Percentiles rank a stretch among this genome's conserved stretches.
Conservation (phyloP, 78 protist species). For the Guillardia theta region DNA sequence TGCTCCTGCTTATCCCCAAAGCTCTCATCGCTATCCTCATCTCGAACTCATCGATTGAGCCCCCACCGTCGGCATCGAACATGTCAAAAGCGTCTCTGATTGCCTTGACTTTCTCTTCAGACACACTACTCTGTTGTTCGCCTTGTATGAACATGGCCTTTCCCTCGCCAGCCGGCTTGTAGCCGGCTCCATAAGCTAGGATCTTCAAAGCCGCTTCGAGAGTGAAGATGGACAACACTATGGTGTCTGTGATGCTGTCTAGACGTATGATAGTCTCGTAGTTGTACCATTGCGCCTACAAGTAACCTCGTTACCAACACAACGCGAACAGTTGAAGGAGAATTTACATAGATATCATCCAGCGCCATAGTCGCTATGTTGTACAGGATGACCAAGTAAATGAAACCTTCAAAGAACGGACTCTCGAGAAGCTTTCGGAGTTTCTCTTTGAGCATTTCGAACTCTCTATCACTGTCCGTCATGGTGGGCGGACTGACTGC, state of each 20-base stretch:
- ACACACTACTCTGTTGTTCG: not conserved
- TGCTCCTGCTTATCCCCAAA: conserved; percentile 40
- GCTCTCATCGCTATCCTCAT: conserved; percentile 44
- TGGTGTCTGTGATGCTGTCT: not conserved
- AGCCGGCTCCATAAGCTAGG: not conserved
- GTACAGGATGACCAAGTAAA: not conserved
- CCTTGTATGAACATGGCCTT: not conserved
- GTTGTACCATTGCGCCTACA: too few species aligned
- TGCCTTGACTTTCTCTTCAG: conserved; percentile 51
- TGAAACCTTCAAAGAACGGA: not conserved
- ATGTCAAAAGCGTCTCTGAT: conserved; percentile 50
- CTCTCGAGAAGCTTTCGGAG: too few species aligned
- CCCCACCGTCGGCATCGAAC: conserved; percentile 59
- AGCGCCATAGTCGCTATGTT: not conserved
- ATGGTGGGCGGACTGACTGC: too few species aligned
- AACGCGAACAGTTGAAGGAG: not conserved
- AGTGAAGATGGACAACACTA: not conserved
- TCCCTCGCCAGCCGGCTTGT: not conserved
- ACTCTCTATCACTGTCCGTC: too few species aligned
- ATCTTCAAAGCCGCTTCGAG: not conserved
- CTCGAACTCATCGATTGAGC: conserved; percentile 50
- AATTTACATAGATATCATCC: not conserved
- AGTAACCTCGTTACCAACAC: too few species aligned
- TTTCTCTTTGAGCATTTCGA: too few species aligned
- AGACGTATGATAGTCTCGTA: too few species aligned